Evolutionary conservation across 257 asterid genomes (phyloP).

Genomic region (Solanum ossicruentum): DNA sequence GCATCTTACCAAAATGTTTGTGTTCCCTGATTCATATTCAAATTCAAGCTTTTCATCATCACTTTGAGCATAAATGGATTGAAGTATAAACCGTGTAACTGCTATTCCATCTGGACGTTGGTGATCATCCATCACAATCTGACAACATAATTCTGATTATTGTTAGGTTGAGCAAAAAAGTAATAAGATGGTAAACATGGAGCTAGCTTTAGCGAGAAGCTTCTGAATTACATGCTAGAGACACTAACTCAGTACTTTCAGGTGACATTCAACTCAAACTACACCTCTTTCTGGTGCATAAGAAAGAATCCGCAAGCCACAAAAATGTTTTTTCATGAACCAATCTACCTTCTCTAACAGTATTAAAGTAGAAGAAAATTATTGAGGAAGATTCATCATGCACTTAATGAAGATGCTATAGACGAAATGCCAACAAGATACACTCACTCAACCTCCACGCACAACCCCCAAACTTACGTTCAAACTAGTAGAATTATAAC

Average conservation of each 20-base stretch:
- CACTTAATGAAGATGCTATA: background rate
- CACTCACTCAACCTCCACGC: background rate
- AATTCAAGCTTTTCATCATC: constrained; percentile 94
- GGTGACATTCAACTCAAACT: background rate
- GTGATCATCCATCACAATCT: constrained; percentile 99
- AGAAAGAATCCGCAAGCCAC: background rate
- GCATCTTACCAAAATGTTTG: constrained; percentile 58
- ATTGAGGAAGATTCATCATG: background rate
- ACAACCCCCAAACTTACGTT: background rate
- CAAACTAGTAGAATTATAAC: background rate
- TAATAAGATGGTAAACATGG: background rate
- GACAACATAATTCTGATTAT: constrained; percentile 11
- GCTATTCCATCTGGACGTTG: constrained; percentile 94
- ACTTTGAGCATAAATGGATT: constrained; percentile 67
- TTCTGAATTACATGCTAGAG: background rate
- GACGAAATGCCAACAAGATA: background rate
- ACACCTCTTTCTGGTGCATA: background rate
- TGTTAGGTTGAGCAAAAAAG: background rate
- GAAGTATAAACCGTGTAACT: constrained; percentile 76
- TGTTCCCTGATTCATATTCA: constrained; percentile 95
- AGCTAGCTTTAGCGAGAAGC: background rate
- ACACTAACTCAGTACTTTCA: background rate
- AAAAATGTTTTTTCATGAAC: background rate
- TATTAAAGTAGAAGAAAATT: background rate
- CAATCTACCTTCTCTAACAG: background rate